phyloP scores from a whole-genome alignment of 2,329 filamentous ascomycete genomes.

The Aspergillus pseudoterreus region DNA sequence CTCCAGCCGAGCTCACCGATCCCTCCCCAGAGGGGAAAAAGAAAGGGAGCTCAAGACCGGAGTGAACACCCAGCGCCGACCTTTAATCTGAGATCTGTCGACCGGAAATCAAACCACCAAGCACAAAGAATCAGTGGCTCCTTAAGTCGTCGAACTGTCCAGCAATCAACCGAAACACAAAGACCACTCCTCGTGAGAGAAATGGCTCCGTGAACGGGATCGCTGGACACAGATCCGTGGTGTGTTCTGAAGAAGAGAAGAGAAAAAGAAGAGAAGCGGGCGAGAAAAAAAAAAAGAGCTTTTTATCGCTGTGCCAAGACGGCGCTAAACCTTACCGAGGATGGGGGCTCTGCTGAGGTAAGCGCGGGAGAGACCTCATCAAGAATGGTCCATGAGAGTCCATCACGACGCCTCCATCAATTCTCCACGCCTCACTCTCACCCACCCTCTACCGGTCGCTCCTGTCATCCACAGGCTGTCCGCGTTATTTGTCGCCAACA shows the following conservation, averaged over 20 bases:
- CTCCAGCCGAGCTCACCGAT: conserved; percentile 64
- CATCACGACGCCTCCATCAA: background rate
- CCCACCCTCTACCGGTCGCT: background rate
- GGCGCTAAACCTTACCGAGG: conserved; percentile 21
- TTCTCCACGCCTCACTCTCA: background rate
- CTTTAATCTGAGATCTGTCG: conserved; percentile 89
- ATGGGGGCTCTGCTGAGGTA: conserved; percentile 13
- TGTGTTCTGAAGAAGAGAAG: conserved; percentile 39
- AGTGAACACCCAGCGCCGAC: conserved; percentile 49
- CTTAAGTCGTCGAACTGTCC: conserved; percentile 82
- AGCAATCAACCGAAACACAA: conserved; percentile 71
- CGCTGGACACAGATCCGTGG: conserved; percentile 79
- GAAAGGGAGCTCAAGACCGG: conserved; percentile 62
- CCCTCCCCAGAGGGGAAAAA: conserved; percentile 4
- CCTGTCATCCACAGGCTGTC: background rate
- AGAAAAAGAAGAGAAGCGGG: conserved; percentile 33
- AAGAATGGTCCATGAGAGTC: background rate
- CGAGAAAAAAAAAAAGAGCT: conserved; percentile 14
- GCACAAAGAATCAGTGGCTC: conserved; percentile 62
- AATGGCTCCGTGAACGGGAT: conserved; percentile 57
- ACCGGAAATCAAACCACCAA: conserved; percentile 79
- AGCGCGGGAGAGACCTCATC: conserved; percentile 3
- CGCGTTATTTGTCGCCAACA: conserved; percentile 22
- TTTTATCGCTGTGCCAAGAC: conserved; percentile 29
- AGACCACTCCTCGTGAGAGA: conserved; percentile 40